Evolutionary conservation across 257 asterid species (phyloP), one percentile per base, ranked within the genome.

Genomic region (Fraxinus cuspidata): DNA sequence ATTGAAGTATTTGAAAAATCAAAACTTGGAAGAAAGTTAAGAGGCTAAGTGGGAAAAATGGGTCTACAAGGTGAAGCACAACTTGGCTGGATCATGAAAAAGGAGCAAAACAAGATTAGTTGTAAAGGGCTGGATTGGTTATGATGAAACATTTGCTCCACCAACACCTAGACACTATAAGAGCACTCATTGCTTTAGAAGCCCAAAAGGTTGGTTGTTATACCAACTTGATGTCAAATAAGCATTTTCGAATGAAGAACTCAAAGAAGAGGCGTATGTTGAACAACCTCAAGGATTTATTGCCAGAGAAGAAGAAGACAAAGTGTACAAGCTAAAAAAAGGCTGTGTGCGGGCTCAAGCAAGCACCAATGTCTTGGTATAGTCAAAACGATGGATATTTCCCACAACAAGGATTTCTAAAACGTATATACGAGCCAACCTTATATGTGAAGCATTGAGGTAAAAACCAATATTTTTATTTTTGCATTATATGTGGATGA

Each of bases 351-450:
- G 21, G 67, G 69, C 23, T 66, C 49, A 69, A 72, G 8, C 70
- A 38, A 73, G 6, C 35, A 32, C 35, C 5, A 32, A 32, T 32
- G 35, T 32, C 35, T 32, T 32, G 35, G 35, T 13, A 66, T 72
- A 74, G 23, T 21, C 31, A 37, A 27, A 71, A 64, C 23, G 70
- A 63, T 25, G 7, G 18, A 7, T 71, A 71, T 27, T 75, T 72
- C 32, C 1, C 23, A 16, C 16, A 37, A 37, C 13, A n/a, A 34
- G 18, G 16, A 13, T 51, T 72, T 25, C 4, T 51, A 4, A 47
- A 49, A 67, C 73, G 27, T 31, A 63, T 64, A 18, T 72, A 53
- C 5, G 76, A 80, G 34, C 70, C 74, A 32, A 32, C 35, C 35
- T 32, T 32, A 32, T 32, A 32, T 32, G 35, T 32, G 35, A 32